Evolutionary conservation across 169 alveolate species (phyloP), one percentile per base, ranked within the genome.

Genomic region (Plasmodium reichenowi): DNA sequence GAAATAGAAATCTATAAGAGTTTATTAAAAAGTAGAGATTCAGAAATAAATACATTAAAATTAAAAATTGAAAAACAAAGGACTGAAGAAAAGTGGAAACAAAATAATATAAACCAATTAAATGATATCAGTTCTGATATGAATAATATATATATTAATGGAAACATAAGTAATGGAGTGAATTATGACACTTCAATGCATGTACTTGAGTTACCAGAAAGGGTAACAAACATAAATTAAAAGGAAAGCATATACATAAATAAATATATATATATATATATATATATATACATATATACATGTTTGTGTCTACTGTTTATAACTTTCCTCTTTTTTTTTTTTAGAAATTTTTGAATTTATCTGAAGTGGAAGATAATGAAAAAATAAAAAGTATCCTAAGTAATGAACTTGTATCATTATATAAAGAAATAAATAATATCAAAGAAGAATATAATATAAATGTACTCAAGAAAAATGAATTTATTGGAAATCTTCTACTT

Each of bases 391-490:
- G 26, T 67, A 60, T 80, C 22, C 54, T 80, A 2, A 80, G 78
- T 24, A 80, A 62, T 9, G 90, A 80, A 32, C 24, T 80, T n/a
- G 32, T 80, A 56, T 17, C 75, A 15, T 15, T 80, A 67, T 80
- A 80, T 47, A 80, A 62, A 48, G 90, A 80, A 54, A 80, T 80
- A 80, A 80, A 72, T 50, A 80, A 52, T 43, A 80, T 80, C 52
- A 80, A 67, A 58, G 83, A 80, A 47, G 90, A 80, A 26, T 80
- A 80, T 17, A 80, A 68, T 62, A 67, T 10, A 38, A 67, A 60
- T 17, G 75, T 80, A 38, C 90, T 80, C 32, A 80, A 80, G 58
- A 80, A 80, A 54, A 80, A 80, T 54, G 90, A 80, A 59, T 80
- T 80, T 48, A 67, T 67, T 17, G 90, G 72, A 47, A 66, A 52